Evolutionary conservation across 768 basidiomycete species (phyloP).

Genomic region (Thelephora ganbajun): DNA sequence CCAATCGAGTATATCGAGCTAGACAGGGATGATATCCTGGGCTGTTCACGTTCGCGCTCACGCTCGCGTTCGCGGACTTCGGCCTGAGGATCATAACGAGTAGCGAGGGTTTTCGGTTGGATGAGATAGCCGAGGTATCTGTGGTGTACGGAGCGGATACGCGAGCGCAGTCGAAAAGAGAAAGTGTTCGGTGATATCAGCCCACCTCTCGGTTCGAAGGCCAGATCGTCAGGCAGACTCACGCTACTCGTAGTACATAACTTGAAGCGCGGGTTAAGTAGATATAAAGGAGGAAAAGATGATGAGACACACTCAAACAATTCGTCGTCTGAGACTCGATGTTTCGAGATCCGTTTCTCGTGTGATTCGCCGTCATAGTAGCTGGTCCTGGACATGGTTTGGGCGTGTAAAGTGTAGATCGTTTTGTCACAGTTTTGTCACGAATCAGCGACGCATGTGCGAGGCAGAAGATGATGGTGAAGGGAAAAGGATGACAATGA

Average conservation of each 20-base stretch:
- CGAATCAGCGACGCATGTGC: too few species aligned
- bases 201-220: not conserved
- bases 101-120: conserved; percentile 35
- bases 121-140: conserved; percentile 66
- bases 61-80: conserved; percentile 11
- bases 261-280: conserved; percentile 22
- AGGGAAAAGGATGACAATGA: too few species aligned
- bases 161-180: conserved; percentile 4
- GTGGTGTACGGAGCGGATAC: conserved; percentile 4
- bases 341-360: conserved; percentile 59
- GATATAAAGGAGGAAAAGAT: conserved; percentile 6
- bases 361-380: conserved; percentile 49
- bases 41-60: conserved; percentile 21
- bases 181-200: too few species aligned
- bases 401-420: too few species aligned
- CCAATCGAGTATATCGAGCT: conserved; percentile 44
- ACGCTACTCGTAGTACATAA: conserved; percentile 78
- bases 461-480: too few species aligned
- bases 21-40: conserved; percentile 29
- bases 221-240: conserved; percentile 19
- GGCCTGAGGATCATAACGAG: conserved; percentile 15
- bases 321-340: conserved; percentile 74
- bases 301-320: conserved; percentile 56
- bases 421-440: too few species aligned
- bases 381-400: conserved; percentile 56